Base-by-base conservation (phyloP, 2,329 filamentous ascomycete species). In the Fusarium gaditjirri region DNA sequence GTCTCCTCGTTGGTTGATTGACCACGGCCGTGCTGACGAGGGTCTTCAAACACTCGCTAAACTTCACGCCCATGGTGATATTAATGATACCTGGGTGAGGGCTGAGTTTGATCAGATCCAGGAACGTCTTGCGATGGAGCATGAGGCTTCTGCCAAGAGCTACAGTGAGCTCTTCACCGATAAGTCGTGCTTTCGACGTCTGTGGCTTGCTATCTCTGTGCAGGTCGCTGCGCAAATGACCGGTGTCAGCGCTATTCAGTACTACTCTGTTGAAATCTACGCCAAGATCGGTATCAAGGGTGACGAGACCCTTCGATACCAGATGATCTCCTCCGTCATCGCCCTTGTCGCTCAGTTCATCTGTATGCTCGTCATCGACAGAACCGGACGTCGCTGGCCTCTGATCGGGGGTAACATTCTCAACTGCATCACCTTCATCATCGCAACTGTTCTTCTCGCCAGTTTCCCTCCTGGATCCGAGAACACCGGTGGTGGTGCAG, bases 151-250 rank as follows among this genome's bases (percentile, higher is more conserved):
- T 71, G 91, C 91, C 6, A 92, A 92, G 80, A 63, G 56, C 5
- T 93, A 92, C 79, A 68, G 79, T 13, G 92, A 94, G 73, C 84
- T 94, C 1, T 92, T 94, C 82, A 88, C 81, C 17, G 72, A 78
- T 59, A 81, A 78, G 38, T 89, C 91, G 2, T 90, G 87, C 25
- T 92, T 93, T 84, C 90, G 92, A 29, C 88, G 92, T 23, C 84
- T 94, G 14, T 90, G 93, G 77, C 84, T 94, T 23, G 90, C 89
- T 58, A 88, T 86, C 75, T 86, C 91, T 1, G 82, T 93, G 3
- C 92, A 94, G 78, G 92, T 90, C 2, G 89, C 88, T 1, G 85
- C 91, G 6, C 92, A 94, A 77, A 93, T 94, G 91, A 94, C 92
- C 0, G 92, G 92, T 70, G 90, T 92, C 2, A 88, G 86, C 1